Percentiles rank a stretch among this genome's conserved stretches.
These are phyloP conservation scores for Paxillus ammoniavirescens DNA, from an alignment of 768 basidiomycete genomes.

Conservation along the genomic window DNA sequence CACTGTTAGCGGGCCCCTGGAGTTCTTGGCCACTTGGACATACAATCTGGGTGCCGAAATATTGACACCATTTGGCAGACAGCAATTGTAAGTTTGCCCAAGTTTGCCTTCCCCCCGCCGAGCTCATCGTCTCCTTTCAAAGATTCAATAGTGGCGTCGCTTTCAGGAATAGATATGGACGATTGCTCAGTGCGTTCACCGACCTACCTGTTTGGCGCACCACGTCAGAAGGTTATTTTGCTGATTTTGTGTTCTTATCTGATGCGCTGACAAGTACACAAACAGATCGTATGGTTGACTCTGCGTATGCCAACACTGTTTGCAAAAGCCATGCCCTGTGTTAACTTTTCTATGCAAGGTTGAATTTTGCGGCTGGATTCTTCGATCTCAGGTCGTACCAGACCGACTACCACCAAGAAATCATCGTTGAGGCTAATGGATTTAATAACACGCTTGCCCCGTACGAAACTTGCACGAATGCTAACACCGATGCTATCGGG, in stretches of 20 bases:
- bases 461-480: slow-evolving; percentile 34
- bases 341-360: slow-evolving; percentile 20
- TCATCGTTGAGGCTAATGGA: slow-evolving; percentile 42
- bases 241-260: background rate
- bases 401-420: slow-evolving; percentile 44
- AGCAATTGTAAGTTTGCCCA: slow-evolving; percentile 32
- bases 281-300: slow-evolving; percentile 34
- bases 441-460: slow-evolving; percentile 51
- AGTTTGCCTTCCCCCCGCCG: background rate
- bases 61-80: slow-evolving; percentile 46
- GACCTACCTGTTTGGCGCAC: slow-evolving; percentile 51
- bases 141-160: slow-evolving; percentile 44
- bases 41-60: slow-evolving; percentile 47
- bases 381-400: slow-evolving; percentile 42
- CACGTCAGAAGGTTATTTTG: slow-evolving; percentile 37
- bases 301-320: slow-evolving; percentile 22
- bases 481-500: slow-evolving; percentile 21
- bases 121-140: background rate
- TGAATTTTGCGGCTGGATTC: slow-evolving; percentile 54
- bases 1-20: slow-evolving; percentile 34
- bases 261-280: background rate
- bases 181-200: slow-evolving; percentile 40
- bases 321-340: slow-evolving; percentile 8
- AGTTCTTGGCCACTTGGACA: slow-evolving; percentile 45
- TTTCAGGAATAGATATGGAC: slow-evolving; percentile 46